Conservation (phyloP, 345 rosid genomes). For the Turnera subulata region DNA sequence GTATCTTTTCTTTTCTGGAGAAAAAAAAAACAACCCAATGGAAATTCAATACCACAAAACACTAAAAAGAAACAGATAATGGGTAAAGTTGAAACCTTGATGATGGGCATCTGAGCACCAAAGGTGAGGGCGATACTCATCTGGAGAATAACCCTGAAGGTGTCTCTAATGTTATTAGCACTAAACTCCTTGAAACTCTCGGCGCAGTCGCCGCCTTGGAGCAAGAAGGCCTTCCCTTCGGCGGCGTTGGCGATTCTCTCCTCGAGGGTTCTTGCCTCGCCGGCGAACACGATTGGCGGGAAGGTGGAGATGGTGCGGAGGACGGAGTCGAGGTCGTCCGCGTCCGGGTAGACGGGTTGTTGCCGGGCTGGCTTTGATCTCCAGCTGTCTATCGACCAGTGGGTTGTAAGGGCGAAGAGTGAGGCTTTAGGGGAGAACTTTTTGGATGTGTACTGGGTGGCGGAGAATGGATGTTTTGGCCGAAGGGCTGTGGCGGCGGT, state of each 20-base stretch:
- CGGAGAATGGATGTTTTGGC: constrained; percentile 7
- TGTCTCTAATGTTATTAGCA: constrained; percentile 25
- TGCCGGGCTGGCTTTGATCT: constrained; percentile 28
- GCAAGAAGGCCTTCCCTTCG: constrained; percentile 22
- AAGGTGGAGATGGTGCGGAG: constrained; percentile 20
- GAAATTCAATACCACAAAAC: no score
- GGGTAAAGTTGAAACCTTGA: constrained; percentile 12
- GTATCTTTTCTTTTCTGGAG: no score
- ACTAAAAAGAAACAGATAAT: no score
- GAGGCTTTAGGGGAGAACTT: constrained; percentile 14
- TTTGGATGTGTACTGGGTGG: no score
- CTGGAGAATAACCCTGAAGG: constrained; percentile 25
- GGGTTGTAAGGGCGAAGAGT: no score
- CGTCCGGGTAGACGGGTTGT: constrained; percentile 26
- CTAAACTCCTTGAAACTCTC: constrained; percentile 34
- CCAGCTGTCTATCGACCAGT: constrained; percentile 27
- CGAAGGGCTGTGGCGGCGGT: background rate
- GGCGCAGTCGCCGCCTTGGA: constrained; percentile 32
- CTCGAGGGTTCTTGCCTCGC: constrained; percentile 25
- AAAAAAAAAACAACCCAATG: no score
- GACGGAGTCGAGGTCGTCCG: constrained; percentile 11
- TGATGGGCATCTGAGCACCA: constrained; percentile 26
- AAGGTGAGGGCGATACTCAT: constrained; percentile 28
- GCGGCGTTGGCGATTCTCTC: constrained; percentile 29
- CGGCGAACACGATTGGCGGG: constrained; percentile 28